phyloP scores from a whole-genome alignment of 2,329 filamentous ascomycete species.

The Cercospora janseana region DNA sequence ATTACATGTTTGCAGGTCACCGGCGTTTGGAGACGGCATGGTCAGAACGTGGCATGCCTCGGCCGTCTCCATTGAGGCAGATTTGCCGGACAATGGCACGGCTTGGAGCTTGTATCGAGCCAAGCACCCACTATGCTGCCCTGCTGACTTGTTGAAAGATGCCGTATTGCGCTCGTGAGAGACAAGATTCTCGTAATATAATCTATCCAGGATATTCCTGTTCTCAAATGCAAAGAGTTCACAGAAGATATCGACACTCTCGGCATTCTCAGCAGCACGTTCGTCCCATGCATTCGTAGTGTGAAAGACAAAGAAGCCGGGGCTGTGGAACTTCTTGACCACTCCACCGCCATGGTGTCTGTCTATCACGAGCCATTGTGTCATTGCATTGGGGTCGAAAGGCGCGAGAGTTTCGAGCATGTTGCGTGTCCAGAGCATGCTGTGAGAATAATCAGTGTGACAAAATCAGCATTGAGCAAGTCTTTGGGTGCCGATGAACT shows the following conservation, averaged over 20 bases:
- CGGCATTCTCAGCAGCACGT: slow-evolving; percentile 28
- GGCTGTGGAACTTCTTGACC: slow-evolving; percentile 68
- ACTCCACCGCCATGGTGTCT: slow-evolving; percentile 61
- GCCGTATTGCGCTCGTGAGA: slow-evolving; percentile 48
- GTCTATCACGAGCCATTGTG: slow-evolving; percentile 74
- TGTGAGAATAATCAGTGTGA: too few relatives aligned
- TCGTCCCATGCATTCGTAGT: slow-evolving; percentile 75
- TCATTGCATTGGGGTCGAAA: slow-evolving; percentile 56
- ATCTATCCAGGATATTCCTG: slow-evolving; percentile 61
- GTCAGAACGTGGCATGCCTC: slow-evolving; percentile 9
- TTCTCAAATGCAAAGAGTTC: slow-evolving; percentile 66
- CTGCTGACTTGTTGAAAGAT: background rate
- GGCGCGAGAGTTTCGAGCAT: slow-evolving; percentile 65
- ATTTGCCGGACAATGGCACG: slow-evolving; percentile 2
- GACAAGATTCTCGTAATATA: slow-evolving; percentile 70
- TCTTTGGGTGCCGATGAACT: too few relatives aligned
- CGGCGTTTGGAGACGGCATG: slow-evolving; percentile 53
- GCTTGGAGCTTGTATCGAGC: slow-evolving; percentile 18
- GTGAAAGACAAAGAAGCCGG: slow-evolving; percentile 76
- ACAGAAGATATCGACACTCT: slow-evolving; percentile 57
- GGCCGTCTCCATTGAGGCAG: background rate
- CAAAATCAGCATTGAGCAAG: too few relatives aligned
- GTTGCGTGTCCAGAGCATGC: slow-evolving; percentile 64
- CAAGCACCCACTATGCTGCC: slow-evolving; percentile 2
- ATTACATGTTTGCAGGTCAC: slow-evolving; percentile 68